Conservation (phyloP, 2,329 filamentous ascomycete species). For the Botryotinia convoluta region DNA sequence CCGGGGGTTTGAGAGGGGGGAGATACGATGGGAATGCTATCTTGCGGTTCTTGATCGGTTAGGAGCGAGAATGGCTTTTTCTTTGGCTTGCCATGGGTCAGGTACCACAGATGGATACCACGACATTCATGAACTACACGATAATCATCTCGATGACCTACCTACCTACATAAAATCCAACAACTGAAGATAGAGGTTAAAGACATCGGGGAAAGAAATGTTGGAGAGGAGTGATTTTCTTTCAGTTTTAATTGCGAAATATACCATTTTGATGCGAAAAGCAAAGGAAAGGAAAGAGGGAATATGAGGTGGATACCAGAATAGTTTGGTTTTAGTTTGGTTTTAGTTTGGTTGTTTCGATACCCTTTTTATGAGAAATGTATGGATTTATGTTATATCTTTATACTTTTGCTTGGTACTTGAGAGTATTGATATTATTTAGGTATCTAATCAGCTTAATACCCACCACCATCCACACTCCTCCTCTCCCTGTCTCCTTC, state of each 20-base stretch:
- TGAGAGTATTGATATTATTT: not conserved
- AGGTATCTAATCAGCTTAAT: not conserved
- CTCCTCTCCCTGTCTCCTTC: not conserved
- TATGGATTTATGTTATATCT: not conserved
- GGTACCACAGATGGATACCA: not conserved
- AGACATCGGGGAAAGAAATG: not conserved
- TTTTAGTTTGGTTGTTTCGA: not conserved
- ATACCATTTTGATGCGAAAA: not conserved
- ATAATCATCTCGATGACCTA: not conserved
- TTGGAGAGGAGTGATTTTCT: not conserved
- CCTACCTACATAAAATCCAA: not conserved
- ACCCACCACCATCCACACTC: not conserved
- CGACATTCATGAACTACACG: not conserved
- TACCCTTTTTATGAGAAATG: not conserved
- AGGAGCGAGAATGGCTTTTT: not conserved
- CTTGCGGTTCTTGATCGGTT: not conserved
- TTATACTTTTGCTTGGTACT: not conserved
- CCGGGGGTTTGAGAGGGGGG: constrained; percentile 7
- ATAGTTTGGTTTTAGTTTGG: not conserved
- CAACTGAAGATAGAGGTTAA: not conserved
- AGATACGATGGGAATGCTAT: not conserved
- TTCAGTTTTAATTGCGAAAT: not conserved
- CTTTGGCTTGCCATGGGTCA: not conserved
- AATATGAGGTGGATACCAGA: not conserved
- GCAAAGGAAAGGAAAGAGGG: not conserved